Conservation (phyloP, 2,329 filamentous ascomycete species). For the Penicillium sp. region DNA sequence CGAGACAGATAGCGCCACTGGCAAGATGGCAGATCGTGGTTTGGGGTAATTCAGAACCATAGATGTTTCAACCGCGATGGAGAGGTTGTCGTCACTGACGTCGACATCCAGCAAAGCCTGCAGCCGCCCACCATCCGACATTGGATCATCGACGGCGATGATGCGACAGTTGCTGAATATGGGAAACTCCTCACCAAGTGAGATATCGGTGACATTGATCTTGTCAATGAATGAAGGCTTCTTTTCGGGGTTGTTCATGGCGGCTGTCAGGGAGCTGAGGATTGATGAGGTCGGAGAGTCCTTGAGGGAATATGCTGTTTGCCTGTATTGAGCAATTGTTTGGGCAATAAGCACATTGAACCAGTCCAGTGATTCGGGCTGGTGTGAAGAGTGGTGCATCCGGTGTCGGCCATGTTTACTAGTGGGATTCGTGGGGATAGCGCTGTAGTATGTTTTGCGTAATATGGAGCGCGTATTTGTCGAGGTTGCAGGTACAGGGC, state of each 20-base stretch:
- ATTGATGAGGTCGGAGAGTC: conserved; percentile 60
- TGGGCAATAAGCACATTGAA: conserved; percentile 98
- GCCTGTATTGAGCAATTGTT: conserved; percentile 91
- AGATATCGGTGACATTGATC: conserved; percentile 91
- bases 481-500: conserved; percentile 73
- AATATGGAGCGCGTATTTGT: conserved; percentile 81
- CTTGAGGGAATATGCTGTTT: conserved; percentile 88
- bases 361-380: conserved; percentile 96
- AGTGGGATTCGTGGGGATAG: conserved; percentile 43
- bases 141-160: conserved; percentile 70
- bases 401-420: conserved; percentile 46
- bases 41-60: conserved; percentile 93
- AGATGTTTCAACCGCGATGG: conserved; percentile 90
- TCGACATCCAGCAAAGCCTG: conserved; percentile 98
- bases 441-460: conserved; percentile 94
- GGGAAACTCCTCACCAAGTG: conserved; percentile 92
- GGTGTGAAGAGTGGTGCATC: conserved; percentile 70
- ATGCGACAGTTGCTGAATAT: conserved; percentile 98
- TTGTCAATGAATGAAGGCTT: conserved; percentile 91
- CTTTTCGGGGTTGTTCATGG: conserved; percentile 82
- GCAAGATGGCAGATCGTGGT: conserved; percentile 81
- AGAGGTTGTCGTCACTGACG: conserved; percentile 86
- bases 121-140: conserved; percentile 69
- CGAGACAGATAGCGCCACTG: conserved; percentile 86
- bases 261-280: conserved; percentile 77